Base-by-base conservation (phyloP, 78 protist species). In the Planoprotostelium fungivorum region DNA sequence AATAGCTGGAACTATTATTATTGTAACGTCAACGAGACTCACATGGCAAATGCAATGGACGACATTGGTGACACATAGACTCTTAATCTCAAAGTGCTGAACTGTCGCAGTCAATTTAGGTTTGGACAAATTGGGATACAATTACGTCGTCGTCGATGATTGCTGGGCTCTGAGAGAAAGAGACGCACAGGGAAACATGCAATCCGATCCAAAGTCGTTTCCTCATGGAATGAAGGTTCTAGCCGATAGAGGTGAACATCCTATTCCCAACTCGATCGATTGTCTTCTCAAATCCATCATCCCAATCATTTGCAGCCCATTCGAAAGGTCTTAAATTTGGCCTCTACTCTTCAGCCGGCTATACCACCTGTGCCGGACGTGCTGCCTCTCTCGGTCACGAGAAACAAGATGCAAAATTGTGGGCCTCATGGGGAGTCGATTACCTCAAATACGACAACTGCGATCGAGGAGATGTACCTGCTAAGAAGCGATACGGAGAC, bases 321-420 rank as follows among this genome's bases (percentile, higher is more conserved):
- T 16, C 94, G 1, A 29, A 86, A 28, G 98, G 98, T 9, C 91
- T 97, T 28, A 84, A 85, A 92, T 84, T 97, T 31, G 98, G 98
- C 16, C 84, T 96, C 38, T 97, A 97, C 91, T 89, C 95, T 0
- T 92, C 87, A 86, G 97, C 95, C 1, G 98, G 98, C 34, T 84
- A 34, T 23, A 29, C 84, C 73, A 97, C 98, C 10, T 97, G 98
- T 84, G 89, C 63, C 51, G 95, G 94, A 28, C 38, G 95, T 35
- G 94, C 95, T 35, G 97, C 94, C 29, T 37, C 87, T 35, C 83
- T 83, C 35, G 94, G 92, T 34, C 84, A 94, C 34, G 94, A 93
- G 34, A 28, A 0, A 0, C 34, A 63, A 1, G 97, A 95, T 51
- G 96, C 96, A 0, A 88, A 88, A 25, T 37, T 84, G 0, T 95